phyloP scores from a whole-genome alignment of 306 rosid species.

The Carpinus fangiana region DNA sequence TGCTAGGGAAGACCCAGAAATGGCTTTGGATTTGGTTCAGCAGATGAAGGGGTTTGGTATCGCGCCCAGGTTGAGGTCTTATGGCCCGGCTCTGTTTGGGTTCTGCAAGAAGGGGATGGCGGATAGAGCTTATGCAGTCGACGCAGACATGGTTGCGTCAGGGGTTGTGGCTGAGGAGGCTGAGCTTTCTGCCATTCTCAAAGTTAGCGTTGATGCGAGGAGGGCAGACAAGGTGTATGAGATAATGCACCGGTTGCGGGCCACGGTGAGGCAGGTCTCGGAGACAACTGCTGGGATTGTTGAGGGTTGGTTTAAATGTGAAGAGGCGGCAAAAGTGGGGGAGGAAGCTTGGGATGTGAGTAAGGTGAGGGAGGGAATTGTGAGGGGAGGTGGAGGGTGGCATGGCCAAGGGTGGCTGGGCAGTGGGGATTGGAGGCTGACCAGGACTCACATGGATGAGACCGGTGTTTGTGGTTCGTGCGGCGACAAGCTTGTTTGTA shows the following conservation, averaged over 20 bases:
- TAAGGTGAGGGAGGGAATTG: conserved; percentile 54
- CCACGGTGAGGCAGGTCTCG: conserved; percentile 72
- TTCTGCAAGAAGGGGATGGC: conserved; percentile 74
- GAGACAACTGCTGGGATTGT: conserved; percentile 58
- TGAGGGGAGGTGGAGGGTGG: conserved; percentile 92
- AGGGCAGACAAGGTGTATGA: conserved; percentile 72
- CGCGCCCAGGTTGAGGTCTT: conserved; percentile 73
- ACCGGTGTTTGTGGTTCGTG: conserved; percentile 65
- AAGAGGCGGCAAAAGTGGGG: conserved; percentile 53
- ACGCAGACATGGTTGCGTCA: conserved; percentile 65
- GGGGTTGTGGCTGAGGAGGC: conserved; percentile 64
- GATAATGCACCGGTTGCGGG: conserved; percentile 68
- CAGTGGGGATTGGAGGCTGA: conserved; percentile 76
- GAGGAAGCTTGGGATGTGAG: conserved; percentile 57
- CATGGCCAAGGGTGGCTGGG: conserved; percentile 98
- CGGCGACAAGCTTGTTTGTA: conserved; percentile 67
- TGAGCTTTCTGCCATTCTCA: conserved; percentile 73
- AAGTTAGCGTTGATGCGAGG: conserved; percentile 43
- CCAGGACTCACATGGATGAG: conserved; percentile 58
- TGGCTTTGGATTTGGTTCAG: conserved; percentile 79
- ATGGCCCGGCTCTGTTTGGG: conserved; percentile 79
- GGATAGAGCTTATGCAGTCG: conserved; percentile 73
- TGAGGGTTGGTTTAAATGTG: conserved; percentile 73
- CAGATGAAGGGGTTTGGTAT: conserved; percentile 63
- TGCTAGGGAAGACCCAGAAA: conserved; percentile 69